phyloP scores from a whole-genome alignment of 495 filamentous ascomycete species.

The Neurospora pannonica region DNA sequence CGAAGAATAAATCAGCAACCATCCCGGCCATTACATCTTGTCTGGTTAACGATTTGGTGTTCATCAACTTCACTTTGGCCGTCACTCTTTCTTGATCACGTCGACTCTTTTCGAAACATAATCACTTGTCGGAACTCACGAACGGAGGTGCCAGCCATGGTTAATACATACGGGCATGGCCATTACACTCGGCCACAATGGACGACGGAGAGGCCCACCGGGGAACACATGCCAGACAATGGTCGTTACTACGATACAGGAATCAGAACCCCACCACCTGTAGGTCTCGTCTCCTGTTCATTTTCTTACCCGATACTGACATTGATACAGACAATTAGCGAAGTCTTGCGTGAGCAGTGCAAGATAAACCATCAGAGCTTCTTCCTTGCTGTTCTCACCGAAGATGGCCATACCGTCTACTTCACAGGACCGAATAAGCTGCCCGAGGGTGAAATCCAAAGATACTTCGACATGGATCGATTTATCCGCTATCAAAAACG shows the following conservation, averaged over 20 bases:
- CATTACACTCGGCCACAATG: conserved; percentile 11
- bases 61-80: neutral
- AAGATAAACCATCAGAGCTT: conserved; percentile 26
- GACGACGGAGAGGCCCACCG: conserved; percentile 8
- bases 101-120: neutral
- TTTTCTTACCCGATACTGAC: conserved; percentile 8
- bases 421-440: conserved; percentile 24
- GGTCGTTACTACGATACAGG: conserved; percentile 6
- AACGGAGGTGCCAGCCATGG: neutral
- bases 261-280: conserved; percentile 12
- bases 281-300: conserved; percentile 1
- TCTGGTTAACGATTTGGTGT: neutral
- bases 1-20: neutral
- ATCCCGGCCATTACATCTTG: neutral
- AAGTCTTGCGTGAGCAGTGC: conserved; percentile 30
- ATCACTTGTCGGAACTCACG: neutral
- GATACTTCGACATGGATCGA: conserved; percentile 25
- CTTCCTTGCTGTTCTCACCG: conserved; percentile 26
- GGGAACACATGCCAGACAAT: conserved; percentile 9
- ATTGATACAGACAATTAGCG: conserved; percentile 23
- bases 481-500: conserved; percentile 14
- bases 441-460: conserved; percentile 13
- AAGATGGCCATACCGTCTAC: conserved; percentile 19
- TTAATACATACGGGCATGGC: conserved; percentile 6
- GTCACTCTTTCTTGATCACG: neutral